Percentiles rank a stretch among this genome's conserved stretches.
Evolutionary conservation across 1,284 basidiomycete genomes (phyloP).

Genomic region (Prillingera fragicola): DNA sequence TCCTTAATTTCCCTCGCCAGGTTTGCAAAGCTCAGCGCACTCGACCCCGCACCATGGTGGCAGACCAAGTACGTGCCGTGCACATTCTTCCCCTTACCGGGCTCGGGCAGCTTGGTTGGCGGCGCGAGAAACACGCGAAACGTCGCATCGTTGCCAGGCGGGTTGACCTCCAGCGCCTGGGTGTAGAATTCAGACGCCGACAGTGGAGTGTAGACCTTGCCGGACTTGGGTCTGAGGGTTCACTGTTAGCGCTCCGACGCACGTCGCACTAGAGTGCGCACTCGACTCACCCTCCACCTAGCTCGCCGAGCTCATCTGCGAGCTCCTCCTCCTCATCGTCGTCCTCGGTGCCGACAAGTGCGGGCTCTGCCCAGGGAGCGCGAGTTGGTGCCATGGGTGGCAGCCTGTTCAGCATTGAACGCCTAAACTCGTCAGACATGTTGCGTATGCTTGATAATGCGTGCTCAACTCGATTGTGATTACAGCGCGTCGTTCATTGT

Average conservation of each 20-base stretch:
- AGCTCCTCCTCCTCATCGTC: constrained; percentile 57
- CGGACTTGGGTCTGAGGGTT: no score
- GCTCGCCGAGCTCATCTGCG: constrained; percentile 57
- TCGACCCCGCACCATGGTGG: constrained; percentile 92
- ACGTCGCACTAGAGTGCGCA: constrained; percentile 41
- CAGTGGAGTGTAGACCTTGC: constrained; percentile 58
- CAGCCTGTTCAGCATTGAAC: constrained; percentile 40
- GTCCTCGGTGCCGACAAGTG: constrained; percentile 7
- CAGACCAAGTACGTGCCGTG: constrained; percentile 69
- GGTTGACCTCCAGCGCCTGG: constrained; percentile 66
- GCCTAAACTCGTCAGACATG: constrained; percentile 46
- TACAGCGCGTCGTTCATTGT: neutral
- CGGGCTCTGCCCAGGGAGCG: constrained; percentile 41
- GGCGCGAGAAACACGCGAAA: constrained; percentile 72
- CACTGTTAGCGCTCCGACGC: neutral
- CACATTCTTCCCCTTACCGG: constrained; percentile 25
- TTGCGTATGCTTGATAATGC: constrained; percentile 4
- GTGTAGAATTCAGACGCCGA: constrained; percentile 68
- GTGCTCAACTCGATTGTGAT: no score
- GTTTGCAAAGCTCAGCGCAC: constrained; percentile 80
- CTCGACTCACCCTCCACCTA: constrained; percentile 51
- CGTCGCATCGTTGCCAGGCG: constrained; percentile 59
- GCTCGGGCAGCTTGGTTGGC: neutral
- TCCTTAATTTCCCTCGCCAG: constrained; percentile 70
- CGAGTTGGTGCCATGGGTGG: constrained; percentile 38